Percentiles rank a stretch among this genome's conserved stretches.
Conservation (phyloP, 306 rosid species). For the Comarum palustre region DNA sequence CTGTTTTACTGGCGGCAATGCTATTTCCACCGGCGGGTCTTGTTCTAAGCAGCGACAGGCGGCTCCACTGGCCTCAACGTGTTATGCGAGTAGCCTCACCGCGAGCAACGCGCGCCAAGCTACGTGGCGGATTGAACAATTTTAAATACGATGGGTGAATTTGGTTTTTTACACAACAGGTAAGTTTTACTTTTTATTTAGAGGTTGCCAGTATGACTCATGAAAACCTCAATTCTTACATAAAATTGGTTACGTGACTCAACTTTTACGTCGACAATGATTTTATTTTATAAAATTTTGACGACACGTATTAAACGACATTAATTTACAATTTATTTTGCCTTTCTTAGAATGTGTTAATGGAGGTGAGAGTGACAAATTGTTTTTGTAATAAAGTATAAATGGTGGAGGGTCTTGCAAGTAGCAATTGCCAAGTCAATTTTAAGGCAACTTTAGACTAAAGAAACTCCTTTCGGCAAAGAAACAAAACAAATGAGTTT, state of each 20-base stretch:
- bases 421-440: background rate
- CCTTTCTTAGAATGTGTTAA: background rate
- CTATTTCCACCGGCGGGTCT: background rate
- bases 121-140: too few relatives aligned
- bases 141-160: too few relatives aligned
- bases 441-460: background rate
- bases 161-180: too few relatives aligned
- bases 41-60: background rate
- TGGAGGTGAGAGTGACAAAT: background rate
- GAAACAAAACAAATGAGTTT: conserved; percentile 1
- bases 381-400: too few relatives aligned
- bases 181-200: too few relatives aligned
- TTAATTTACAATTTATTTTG: background rate
- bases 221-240: too few relatives aligned
- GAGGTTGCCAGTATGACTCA: too few relatives aligned
- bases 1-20: background rate
- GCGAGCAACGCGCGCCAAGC: background rate
- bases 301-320: background rate
- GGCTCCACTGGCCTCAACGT: background rate
- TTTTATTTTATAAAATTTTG: too few relatives aligned
- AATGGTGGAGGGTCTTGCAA: background rate
- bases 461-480: background rate
- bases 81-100: background rate
- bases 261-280: too few relatives aligned
- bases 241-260: too few relatives aligned